phyloP scores from a whole-genome alignment of 1,284 basidiomycete species.

The Pseudozyma pruni region DNA sequence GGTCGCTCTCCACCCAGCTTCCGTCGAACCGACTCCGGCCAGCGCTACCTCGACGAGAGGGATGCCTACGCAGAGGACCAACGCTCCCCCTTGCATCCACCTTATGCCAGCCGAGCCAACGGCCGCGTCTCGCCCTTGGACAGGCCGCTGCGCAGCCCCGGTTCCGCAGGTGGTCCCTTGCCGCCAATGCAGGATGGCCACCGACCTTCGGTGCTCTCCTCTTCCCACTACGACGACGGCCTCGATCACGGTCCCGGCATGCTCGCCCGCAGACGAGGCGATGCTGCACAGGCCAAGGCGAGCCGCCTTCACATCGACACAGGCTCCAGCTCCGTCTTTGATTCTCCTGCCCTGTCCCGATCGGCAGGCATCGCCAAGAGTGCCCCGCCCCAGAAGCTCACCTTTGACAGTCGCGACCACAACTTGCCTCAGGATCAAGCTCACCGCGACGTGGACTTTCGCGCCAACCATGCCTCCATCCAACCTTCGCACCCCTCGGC shows the following conservation, averaged over 20 bases:
- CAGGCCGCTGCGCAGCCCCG: constrained; percentile 31
- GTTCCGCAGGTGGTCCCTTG: constrained; percentile 23
- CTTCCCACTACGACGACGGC: constrained; percentile 35
- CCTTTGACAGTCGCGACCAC: constrained; percentile 46
- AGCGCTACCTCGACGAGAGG: constrained; percentile 41
- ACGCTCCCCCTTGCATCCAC: constrained; percentile 33
- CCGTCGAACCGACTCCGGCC: constrained; percentile 26
- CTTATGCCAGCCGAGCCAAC: constrained; percentile 31
- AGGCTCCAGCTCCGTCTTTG: constrained; percentile 21
- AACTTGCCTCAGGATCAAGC: constrained; percentile 32
- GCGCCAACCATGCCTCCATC: constrained; percentile 15
- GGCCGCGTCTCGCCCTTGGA: constrained; percentile 33
- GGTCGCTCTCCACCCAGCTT: constrained; percentile 33
- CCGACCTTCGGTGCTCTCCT: constrained; percentile 37
- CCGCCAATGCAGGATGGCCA: constrained; percentile 43
- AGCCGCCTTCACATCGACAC: constrained; percentile 60
- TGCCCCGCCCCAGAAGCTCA: constrained; percentile 62
- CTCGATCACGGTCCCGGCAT: constrained; percentile 33
- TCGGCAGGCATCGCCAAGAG: constrained; percentile 47
- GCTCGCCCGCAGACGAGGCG: constrained; percentile 61
- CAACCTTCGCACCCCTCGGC: constrained; percentile 11
- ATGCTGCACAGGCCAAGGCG: constrained; percentile 61
- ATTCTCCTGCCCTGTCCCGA: constrained; percentile 9
- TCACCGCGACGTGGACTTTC: constrained; percentile 14
- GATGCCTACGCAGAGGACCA: constrained; percentile 33